Evolutionary conservation across 768 basidiomycete species (phyloP).

Genomic region (Serendipita sp.): DNA sequence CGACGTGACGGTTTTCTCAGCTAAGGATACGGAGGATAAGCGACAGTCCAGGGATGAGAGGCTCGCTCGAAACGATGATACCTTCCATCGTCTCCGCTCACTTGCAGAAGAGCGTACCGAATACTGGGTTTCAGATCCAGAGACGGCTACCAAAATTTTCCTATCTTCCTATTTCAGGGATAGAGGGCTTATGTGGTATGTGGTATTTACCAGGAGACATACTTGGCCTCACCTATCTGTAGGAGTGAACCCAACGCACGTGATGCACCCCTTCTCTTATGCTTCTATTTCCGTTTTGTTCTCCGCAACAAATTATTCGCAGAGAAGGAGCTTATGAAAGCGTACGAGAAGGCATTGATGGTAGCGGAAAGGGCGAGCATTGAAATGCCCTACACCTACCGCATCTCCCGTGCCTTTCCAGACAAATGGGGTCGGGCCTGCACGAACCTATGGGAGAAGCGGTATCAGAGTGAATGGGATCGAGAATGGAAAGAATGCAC

Average conservation of each 20-base stretch:
- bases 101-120: constrained; percentile 19
- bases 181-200: constrained; percentile 56
- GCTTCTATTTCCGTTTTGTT: constrained; percentile 47
- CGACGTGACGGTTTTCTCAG: not conserved
- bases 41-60: not conserved
- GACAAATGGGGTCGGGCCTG: constrained; percentile 37
- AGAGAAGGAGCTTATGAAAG: constrained; percentile 29
- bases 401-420: constrained; percentile 30
- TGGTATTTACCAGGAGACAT: constrained; percentile 3
- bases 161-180: constrained; percentile 53
- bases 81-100: not conserved
- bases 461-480: not conserved
- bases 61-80: constrained; percentile 7
- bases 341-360: constrained; percentile 30
- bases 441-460: constrained; percentile 27
- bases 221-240: constrained; percentile 5
- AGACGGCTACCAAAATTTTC: constrained; percentile 40
- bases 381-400: constrained; percentile 37
- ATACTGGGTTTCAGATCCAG: constrained; percentile 47
- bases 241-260: constrained; percentile 35
- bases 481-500: not conserved
- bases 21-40: not conserved
- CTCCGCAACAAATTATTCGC: constrained; percentile 37
- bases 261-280: constrained; percentile 36
- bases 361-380: constrained; percentile 26